A percentile compares a stretch with the other conserved stretches of the same genome.
These are phyloP conservation scores for Endoconidiophora laricicola DNA, from an alignment of 2,329 filamentous ascomycete species.

Conservation along the genomic window DNA sequence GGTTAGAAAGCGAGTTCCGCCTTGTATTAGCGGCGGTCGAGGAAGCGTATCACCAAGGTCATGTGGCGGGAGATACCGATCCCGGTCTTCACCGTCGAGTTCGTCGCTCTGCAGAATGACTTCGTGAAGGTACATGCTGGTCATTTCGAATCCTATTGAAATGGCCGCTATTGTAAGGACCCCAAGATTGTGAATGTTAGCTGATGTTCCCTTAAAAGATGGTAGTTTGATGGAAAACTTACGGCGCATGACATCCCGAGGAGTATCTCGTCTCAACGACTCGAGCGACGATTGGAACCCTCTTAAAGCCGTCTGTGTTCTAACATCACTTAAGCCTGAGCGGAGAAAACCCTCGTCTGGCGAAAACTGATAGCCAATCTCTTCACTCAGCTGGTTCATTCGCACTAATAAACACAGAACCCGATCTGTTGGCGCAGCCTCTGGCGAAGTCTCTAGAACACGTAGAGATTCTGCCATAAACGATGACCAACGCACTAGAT, in stretches of 20 bases:
- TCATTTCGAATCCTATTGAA: constrained; percentile 43
- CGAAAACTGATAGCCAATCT: constrained; percentile 48
- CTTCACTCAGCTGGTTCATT: constrained; percentile 48
- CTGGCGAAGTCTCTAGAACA: constrained; percentile 34
- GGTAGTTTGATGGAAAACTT: constrained; percentile 20
- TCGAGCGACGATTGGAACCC: constrained; percentile 49
- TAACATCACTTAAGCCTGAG: constrained; percentile 41
- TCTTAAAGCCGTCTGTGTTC: constrained; percentile 46
- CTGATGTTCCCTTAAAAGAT: not conserved
- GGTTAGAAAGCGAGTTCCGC: constrained; percentile 23
- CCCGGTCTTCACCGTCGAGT: constrained; percentile 27
- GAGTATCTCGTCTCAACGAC: constrained; percentile 39
- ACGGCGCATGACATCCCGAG: constrained; percentile 38
- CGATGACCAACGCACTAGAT: constrained; percentile 40
- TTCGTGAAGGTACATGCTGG: constrained; percentile 62
- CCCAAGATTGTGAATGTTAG: not conserved
- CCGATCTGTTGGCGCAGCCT: constrained; percentile 38
- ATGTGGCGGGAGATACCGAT: constrained; percentile 27
- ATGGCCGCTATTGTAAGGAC: constrained; percentile 33
- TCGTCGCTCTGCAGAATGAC: constrained; percentile 50
- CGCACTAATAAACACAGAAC: constrained; percentile 43
- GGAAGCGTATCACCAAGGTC: not conserved
- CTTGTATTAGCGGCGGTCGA: constrained; percentile 4
- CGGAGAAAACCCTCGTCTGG: constrained; percentile 45
- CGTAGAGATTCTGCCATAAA: constrained; percentile 46